These are phyloP conservation scores for Trametes polyzona DNA, from an alignment of 1,284 basidiomycete species.

Conservation along the genomic window DNA sequence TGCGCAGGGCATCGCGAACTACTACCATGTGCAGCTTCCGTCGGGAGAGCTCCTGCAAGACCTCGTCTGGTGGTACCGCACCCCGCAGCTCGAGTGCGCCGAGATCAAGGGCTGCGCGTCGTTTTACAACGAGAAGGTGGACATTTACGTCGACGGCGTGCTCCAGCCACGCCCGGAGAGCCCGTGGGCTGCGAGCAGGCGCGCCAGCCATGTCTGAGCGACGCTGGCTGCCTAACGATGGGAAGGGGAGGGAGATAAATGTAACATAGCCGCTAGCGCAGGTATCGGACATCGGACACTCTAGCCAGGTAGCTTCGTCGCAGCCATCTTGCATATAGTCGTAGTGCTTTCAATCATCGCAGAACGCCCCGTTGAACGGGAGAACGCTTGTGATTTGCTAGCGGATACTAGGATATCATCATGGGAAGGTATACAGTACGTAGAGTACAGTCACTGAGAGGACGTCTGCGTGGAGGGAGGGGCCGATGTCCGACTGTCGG, in stretches of 20 bases:
- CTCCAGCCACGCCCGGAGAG: conserved; percentile 41
- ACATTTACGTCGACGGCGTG: conserved; percentile 64
- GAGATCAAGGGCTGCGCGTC: conserved; percentile 57
- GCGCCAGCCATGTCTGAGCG: conserved; percentile 8
- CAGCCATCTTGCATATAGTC: conserved; percentile 16
- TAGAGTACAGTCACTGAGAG: background rate
- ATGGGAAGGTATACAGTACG: background rate
- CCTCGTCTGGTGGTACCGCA: conserved; percentile 67
- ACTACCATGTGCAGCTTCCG: conserved; percentile 54
- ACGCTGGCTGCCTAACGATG: background rate
- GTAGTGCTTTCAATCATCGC: conserved; percentile 12
- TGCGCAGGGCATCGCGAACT: conserved; percentile 60
- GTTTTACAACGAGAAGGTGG: conserved; percentile 70
- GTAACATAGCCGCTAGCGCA: too few relatives aligned
- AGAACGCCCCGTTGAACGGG: too few relatives aligned
- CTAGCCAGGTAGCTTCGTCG: conserved; percentile 13
- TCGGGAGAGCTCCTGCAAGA: conserved; percentile 49
- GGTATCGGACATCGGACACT: conserved; percentile 7
- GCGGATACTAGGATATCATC: conserved; percentile 1
- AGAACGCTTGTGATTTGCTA: background rate
- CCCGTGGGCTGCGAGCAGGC: conserved; percentile 19
- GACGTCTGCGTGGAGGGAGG: background rate
- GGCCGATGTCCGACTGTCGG: conserved; percentile 1
- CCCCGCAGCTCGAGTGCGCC: conserved; percentile 52
- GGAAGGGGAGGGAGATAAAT: background rate